phyloP scores from a whole-genome alignment of 2,329 filamentous ascomycete species.

The Aspergillus bombycis region DNA sequence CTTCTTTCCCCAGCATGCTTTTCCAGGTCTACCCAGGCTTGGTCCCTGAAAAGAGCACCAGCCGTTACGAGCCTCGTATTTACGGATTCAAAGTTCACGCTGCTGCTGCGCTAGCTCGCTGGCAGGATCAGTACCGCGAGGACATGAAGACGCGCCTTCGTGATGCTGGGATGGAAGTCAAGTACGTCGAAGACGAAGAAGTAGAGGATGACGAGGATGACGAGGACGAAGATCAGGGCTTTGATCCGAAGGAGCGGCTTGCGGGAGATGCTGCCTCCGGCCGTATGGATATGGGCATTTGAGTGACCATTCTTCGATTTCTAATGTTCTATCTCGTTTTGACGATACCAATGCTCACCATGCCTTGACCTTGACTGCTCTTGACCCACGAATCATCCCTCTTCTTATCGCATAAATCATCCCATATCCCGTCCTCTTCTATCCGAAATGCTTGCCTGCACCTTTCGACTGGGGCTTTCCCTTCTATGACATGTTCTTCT shows the following conservation, averaged over 20 bases:
- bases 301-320: conserved; percentile 15
- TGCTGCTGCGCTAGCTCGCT: conserved; percentile 81
- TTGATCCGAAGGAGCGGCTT: conserved; percentile 27
- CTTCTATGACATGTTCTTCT: conserved; percentile 8
- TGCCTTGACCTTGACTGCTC: not conserved
- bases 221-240: conserved; percentile 36
- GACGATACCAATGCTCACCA: conserved; percentile 3
- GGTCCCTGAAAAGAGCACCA: conserved; percentile 80
- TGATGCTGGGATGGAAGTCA: conserved; percentile 70
- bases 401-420: not conserved
- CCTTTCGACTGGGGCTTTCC: not conserved
- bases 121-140: conserved; percentile 82
- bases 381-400: not conserved
- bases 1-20: conserved; percentile 97
- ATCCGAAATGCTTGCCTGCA: not conserved
- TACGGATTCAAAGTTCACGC: conserved; percentile 97
- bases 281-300: conserved; percentile 43
- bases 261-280: conserved; percentile 35
- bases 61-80: conserved; percentile 84
- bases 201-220: conserved; percentile 52
- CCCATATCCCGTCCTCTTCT: not conserved
- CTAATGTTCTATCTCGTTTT: conserved; percentile 2
- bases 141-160: conserved; percentile 80
- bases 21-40: conserved; percentile 97
- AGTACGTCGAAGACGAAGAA: conserved; percentile 72